Percentiles rank a stretch among this genome's conserved stretches.
These are phyloP conservation scores for Mortierella sp. DNA, from an alignment of 371 early-diverging fungal genomes.

Conservation along the genomic window DNA sequence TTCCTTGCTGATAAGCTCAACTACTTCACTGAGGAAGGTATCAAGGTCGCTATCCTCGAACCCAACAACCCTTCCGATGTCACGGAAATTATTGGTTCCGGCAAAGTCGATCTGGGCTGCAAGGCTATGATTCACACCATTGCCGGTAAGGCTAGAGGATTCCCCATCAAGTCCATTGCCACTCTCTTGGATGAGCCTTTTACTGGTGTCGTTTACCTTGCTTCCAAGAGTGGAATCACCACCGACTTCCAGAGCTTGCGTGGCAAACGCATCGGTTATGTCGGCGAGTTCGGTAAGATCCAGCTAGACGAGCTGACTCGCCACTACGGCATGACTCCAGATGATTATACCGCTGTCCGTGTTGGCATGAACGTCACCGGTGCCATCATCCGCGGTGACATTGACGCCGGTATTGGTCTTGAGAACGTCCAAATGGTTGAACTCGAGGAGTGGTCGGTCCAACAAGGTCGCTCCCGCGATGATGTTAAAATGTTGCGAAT, in stretches of 20 bases:
- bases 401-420: slow-evolving; percentile 80
- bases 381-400: slow-evolving; percentile 70
- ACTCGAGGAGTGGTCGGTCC: slow-evolving; percentile 73
- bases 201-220: slow-evolving; percentile 74
- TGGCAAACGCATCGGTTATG: slow-evolving; percentile 75
- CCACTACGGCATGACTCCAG: slow-evolving; percentile 70
- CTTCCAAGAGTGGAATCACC: slow-evolving; percentile 67
- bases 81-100: slow-evolving; percentile 75
- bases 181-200: slow-evolving; percentile 77
- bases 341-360: slow-evolving; percentile 72
- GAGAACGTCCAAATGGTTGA: slow-evolving; percentile 79
- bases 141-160: slow-evolving; percentile 76
- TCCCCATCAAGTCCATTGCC: slow-evolving; percentile 74
- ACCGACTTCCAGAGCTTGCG: slow-evolving; percentile 65
- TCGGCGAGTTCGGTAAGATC: slow-evolving; percentile 77
- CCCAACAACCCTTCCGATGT: slow-evolving; percentile 76
- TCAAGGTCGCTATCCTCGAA: slow-evolving; percentile 76
- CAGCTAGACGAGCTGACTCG: slow-evolving; percentile 73
- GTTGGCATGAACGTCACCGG: slow-evolving; percentile 79
- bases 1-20: slow-evolving; percentile 73
- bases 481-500: slow-evolving; percentile 77
- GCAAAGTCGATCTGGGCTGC: slow-evolving; percentile 72
- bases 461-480: slow-evolving; percentile 63
- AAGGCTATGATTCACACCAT: slow-evolving; percentile 84
- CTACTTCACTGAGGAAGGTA: slow-evolving; percentile 70